Evolutionary conservation across 1,284 basidiomycete genomes (phyloP), one percentile per base, ranked within the genome.

Genomic region (Tetrapyrgos nigripes): DNA sequence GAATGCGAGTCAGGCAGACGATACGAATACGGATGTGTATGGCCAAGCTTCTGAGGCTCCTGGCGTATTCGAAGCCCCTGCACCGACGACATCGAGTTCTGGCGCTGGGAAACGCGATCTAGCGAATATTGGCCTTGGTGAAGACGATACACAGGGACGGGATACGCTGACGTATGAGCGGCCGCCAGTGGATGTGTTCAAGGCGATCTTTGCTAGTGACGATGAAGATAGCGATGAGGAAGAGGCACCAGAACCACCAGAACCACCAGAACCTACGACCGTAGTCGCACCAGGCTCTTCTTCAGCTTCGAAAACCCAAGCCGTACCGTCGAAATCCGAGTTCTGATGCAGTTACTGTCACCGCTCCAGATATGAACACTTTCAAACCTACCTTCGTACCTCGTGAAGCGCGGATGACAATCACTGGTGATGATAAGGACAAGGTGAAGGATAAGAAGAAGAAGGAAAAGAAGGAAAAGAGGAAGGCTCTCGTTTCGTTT

Each of bases 111-210:
- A 78, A 17, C 79, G 84, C 33, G 86, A 92, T 63, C 66, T 90
- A 58, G 79, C 83, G 2, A 94, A 94, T 68, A 84, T 98, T 29
- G 96, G 96, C 0, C 76, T 87, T 35, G 96, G 92, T 10, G 94
- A 97, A 51, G 95, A 97, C 69, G 91, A 94, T 50, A 84, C 83
- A 47, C 94, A 97, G 70, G 94, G 93, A 0, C 73, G 83, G 43
- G 95, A 97, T 69, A 96, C 88, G 10, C 78, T 97, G 63, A 94
- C 91, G 0, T 96, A 96, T 71, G 82, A 91, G 62, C 85, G 93
- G 46, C 97, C 97, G 1, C 79, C 88, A 2, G 92, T 95, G 82
- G 93, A 96, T 68, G 88, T 98, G 40, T 98, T 98, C 82, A 97
- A 97, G 72, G 94, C 94, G 1, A 96, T 96, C 61, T 96, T 96